phyloP scores from a whole-genome alignment of 805 yeast species.

The Lachancea kluyveri region DNA sequence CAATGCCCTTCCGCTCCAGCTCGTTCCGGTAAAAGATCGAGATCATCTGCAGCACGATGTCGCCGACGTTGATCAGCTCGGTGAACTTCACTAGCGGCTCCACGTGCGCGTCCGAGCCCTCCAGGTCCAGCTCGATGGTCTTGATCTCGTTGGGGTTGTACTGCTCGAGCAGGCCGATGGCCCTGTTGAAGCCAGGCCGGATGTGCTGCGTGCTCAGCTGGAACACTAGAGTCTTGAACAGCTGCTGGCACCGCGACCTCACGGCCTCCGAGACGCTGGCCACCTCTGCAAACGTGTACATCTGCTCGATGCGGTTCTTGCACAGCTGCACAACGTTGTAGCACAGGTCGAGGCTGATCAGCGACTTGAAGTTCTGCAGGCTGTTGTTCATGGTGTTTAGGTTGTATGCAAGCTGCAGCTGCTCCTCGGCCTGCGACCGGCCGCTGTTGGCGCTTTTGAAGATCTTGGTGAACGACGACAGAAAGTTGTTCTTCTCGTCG shows the following conservation, averaged over 20 bases:
- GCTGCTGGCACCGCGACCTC: constrained; percentile 39
- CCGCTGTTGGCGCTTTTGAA: constrained; percentile 37
- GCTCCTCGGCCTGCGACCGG: constrained; percentile 25
- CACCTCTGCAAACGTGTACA: constrained; percentile 39
- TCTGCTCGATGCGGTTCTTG: constrained; percentile 53
- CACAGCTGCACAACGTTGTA: constrained; percentile 66
- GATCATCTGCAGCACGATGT: constrained; percentile 84
- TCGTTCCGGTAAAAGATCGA: constrained; percentile 89
- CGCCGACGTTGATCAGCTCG: constrained; percentile 89
- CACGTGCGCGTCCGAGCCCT: constrained; percentile 36
- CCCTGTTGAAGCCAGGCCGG: constrained; percentile 78
- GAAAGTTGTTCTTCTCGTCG: constrained; percentile 46
- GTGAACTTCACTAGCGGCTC: constrained; percentile 84
- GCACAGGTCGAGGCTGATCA: constrained; percentile 77
- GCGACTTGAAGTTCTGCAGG: constrained; percentile 65
- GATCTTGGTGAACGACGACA: constrained; percentile 59
- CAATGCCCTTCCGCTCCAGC: constrained; percentile 45
- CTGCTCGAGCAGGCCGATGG: constrained; percentile 58
- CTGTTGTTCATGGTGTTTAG: constrained; percentile 71
- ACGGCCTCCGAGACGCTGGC: constrained; percentile 27
- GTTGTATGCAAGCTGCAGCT: constrained; percentile 65
- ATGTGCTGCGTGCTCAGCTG: constrained; percentile 68
- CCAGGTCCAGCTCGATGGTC: constrained; percentile 28
- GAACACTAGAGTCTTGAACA: constrained; percentile 61
- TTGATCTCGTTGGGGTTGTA: constrained; percentile 54